Evolutionary conservation across 2,329 filamentous ascomycete species (phyloP), one percentile per base, ranked within the genome.

Genomic region (Fusarium citri): DNA sequence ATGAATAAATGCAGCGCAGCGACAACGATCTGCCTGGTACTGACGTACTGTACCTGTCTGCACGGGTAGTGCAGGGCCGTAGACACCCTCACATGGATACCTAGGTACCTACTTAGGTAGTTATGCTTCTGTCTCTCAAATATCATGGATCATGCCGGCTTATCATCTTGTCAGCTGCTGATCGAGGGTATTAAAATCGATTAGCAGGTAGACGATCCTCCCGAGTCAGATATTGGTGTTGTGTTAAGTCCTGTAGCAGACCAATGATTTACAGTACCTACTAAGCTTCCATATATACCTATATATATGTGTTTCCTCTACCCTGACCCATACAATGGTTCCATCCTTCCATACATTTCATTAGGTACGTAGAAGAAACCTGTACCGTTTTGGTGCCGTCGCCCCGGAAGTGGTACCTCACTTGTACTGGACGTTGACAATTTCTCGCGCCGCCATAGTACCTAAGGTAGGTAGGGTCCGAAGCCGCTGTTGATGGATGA

Each of bases 391-490:
- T 40, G 48, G 62, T 49, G 49, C 58, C 54, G 48, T 62, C 55
- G 40, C 47, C 45, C 50, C 45, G 25, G 20, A 23, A 42, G 40
- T 48, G 68, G 69, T 68, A 68, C 64, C 47, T 62, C 55, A 41
- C 12, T 42, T 51, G 14, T 51, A 34, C 34, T 30, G 26, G 42
- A 57, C 64, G 73, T 73, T 76, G 66, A 74, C 72, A 69, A 76
- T 76, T 74, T 72, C 69, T 74, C 48, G 63, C 58, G 60, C 64
- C 72, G 59, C 67, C 57, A 74, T 74, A n/a, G n/a, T n/a, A n/a
- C n/a, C n/a, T n/a, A n/a, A n/a, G n/a, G n/a, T n/a, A 74, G 34
- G 30, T n/a, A 23, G 71, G 73, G 74, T 74, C 71, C 73, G 73
- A 74, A 75, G 73, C 73, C 73, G 73, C 70, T 65, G 70, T 64